Conservation (phyloP, 2,329 filamentous ascomycete genomes). For the Alternaria conjuncta region DNA sequence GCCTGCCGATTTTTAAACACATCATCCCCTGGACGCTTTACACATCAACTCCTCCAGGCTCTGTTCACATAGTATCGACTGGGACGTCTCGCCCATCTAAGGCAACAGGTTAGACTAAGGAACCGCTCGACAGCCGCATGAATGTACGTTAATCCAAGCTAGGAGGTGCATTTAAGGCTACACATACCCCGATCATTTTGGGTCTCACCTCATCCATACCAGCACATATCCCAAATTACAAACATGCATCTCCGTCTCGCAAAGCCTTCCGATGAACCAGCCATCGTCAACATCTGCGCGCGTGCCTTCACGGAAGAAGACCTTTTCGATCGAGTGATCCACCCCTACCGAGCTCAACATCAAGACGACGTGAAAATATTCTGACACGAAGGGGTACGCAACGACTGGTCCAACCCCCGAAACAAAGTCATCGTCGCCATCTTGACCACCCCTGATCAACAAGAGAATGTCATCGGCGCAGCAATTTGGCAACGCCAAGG, state of each 20-base stretch:
- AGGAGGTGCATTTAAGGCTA: neutral
- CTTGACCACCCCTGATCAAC: neutral
- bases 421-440: slow-evolving; percentile 19
- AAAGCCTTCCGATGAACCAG: slow-evolving; percentile 17
- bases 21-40: neutral
- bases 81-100: neutral
- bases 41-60: neutral
- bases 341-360: slow-evolving; percentile 30
- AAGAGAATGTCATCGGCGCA: slow-evolving; percentile 26
- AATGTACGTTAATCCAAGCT: neutral
- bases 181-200: neutral
- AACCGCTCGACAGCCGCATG: neutral
- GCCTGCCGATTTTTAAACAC: neutral
- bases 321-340: slow-evolving; percentile 35
- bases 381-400: slow-evolving; percentile 26
- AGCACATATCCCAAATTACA: neutral
- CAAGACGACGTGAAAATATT: slow-evolving; percentile 32
- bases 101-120: accelerated
- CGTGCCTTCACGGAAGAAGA: slow-evolving; percentile 40
- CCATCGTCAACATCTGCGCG: slow-evolving; percentile 25
- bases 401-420: slow-evolving; percentile 20
- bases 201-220: neutral
- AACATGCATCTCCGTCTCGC: slow-evolving; percentile 24
- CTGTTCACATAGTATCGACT: neutral
- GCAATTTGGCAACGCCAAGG: slow-evolving; percentile 34